Evolutionary conservation across 352 stramenopile genomes (phyloP).

Genomic region (Phytophthora tentaculata): DNA sequence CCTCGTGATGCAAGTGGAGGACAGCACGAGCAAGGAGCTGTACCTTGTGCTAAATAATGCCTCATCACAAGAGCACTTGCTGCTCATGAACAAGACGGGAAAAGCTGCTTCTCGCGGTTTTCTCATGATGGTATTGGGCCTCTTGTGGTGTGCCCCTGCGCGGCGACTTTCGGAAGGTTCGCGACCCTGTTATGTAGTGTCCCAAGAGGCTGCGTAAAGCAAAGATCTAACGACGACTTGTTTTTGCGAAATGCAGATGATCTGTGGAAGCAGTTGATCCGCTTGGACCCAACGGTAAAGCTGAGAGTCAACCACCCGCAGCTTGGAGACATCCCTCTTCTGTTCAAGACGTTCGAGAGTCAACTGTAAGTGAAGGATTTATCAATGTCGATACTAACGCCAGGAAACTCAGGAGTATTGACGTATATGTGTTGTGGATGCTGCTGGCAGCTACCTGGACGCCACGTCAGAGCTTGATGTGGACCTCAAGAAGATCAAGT

Average conservation of each 20-base stretch:
- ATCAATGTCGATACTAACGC: too few relatives aligned
- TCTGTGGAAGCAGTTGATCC: constrained; percentile 79
- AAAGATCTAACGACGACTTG: constrained; percentile 5
- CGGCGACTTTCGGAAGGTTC: constrained; percentile 78
- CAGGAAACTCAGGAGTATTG: too few relatives aligned
- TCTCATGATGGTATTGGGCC: constrained; percentile 82
- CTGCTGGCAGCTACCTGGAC: constrained; percentile 60
- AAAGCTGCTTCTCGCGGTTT: constrained; percentile 66
- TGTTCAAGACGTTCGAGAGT: constrained; percentile 82
- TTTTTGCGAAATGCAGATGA: constrained; percentile 48
- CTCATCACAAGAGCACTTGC: constrained; percentile 75
- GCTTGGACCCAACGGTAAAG: constrained; percentile 67
- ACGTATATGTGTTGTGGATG: neutral
- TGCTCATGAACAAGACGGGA: constrained; percentile 78
- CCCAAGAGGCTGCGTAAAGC: neutral
- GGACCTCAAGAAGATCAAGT: constrained; percentile 82
- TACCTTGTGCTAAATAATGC: constrained; percentile 83
- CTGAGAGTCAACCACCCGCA: constrained; percentile 65
- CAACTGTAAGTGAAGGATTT: constrained; percentile 60
- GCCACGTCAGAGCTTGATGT: constrained; percentile 73
- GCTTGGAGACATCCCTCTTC: constrained; percentile 70
- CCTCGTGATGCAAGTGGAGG: constrained; percentile 73
- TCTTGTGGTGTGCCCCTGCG: constrained; percentile 79
- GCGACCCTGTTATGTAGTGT: neutral
- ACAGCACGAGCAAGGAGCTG: constrained; percentile 66